phyloP scores from a whole-genome alignment of 371 early-diverging fungal species.

The Apophysomyces trapeziformis region DNA sequence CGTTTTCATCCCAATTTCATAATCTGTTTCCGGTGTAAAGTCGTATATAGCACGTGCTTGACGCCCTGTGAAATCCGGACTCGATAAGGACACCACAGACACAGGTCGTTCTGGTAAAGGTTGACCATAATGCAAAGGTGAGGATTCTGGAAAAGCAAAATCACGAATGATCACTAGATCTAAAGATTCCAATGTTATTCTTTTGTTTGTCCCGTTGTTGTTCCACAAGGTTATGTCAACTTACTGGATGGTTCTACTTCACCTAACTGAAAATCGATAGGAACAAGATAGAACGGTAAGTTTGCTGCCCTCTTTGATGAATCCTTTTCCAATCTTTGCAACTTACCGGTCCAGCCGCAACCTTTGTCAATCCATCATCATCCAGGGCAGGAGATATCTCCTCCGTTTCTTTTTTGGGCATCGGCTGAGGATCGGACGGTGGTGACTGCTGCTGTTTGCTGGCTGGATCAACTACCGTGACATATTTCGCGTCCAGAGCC shows the following conservation, averaged over 20 bases:
- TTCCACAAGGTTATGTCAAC: background rate
- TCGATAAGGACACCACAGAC: constrained; percentile 29
- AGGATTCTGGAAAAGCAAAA: constrained; percentile 68
- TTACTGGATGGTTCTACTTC: background rate
- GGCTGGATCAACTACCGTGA: background rate
- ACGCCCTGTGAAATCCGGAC: constrained; percentile 48
- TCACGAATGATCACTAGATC: constrained; percentile 53
- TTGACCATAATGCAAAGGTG: constrained; percentile 64
- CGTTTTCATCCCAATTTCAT: constrained; percentile 67
- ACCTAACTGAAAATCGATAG: background rate
- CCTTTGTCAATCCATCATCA: constrained; percentile 1
- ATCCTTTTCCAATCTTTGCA: background rate
- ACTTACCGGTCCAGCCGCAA: constrained; percentile 21
- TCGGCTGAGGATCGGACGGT: background rate
- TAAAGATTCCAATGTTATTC: background rate
- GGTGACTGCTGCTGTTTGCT: constrained; percentile 2
- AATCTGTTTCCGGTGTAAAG: constrained; percentile 72
- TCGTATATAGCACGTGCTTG: constrained; percentile 74
- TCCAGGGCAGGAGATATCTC: background rate
- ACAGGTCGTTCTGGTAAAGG: constrained; percentile 17
- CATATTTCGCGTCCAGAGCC: constrained; percentile 4
- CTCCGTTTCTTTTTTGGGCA: background rate
- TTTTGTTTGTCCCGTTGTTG: background rate
- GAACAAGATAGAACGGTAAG: background rate
- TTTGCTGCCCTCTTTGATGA: background rate